These are phyloP conservation scores for Phialophora tarda DNA, from an alignment of 2,329 filamentous ascomycete genomes.

Conservation along the genomic window DNA sequence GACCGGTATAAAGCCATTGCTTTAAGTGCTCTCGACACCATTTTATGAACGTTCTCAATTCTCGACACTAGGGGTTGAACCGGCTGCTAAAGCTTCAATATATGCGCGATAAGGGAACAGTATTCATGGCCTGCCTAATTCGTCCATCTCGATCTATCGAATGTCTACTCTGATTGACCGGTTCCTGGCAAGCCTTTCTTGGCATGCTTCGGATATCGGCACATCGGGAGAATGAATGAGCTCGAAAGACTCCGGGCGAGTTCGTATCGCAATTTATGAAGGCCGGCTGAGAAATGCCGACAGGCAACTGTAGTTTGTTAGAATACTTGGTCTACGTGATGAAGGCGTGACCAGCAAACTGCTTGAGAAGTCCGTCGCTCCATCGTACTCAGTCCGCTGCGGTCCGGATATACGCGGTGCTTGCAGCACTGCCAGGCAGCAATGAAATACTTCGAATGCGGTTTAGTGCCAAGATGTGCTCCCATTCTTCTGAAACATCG, in stretches of 20 bases:
- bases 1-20: background rate
- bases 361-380: background rate
- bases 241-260: background rate
- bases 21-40: background rate
- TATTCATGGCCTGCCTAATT: background rate
- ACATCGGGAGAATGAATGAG: background rate
- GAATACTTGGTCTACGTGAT: background rate
- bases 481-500: background rate
- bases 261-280: background rate
- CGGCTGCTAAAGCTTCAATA: background rate
- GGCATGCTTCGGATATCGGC: conserved; percentile 2
- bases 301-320: background rate
- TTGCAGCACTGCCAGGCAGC: no score
- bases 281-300: background rate
- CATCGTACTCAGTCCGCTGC: background rate
- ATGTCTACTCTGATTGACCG: background rate
- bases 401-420: background rate
- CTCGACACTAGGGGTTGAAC: background rate
- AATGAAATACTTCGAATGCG: background rate
- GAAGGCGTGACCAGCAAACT: background rate
- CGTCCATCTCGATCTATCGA: background rate
- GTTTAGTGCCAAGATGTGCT: background rate
- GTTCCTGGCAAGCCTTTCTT: conserved; percentile 1
- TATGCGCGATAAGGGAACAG: background rate
- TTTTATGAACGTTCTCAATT: background rate